Evolutionary conservation across 495 filamentous ascomycete genomes (phyloP).

Genomic region (Trichoderma parareesei): DNA sequence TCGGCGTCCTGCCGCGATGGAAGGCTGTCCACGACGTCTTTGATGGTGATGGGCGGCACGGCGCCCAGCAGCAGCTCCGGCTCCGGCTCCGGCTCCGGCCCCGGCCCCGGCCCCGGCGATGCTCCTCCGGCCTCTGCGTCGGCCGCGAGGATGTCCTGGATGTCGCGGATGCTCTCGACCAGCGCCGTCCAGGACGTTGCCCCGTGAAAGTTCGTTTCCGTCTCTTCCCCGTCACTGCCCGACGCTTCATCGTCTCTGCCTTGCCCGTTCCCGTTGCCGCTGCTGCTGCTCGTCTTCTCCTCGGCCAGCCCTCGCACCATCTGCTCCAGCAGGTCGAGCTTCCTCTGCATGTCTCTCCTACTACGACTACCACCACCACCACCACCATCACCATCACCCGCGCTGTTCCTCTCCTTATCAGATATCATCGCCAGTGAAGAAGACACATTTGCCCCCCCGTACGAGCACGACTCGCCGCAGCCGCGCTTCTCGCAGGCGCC

Average conservation of each 20-base stretch:
- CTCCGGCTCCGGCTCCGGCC: conserved; percentile 16
- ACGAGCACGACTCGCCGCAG: conserved; percentile 31
- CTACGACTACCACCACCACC: conserved; percentile 15
- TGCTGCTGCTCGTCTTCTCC: conserved; percentile 12
- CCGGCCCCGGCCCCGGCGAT: conserved; percentile 9
- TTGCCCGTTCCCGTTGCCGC: no score
- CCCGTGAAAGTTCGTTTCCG: conserved; percentile 34
- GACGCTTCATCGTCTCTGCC: neutral
- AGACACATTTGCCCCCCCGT: conserved; percentile 30
- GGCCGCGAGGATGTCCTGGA: conserved; percentile 23
- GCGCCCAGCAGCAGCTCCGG: conserved; percentile 22
- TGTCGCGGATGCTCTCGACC: conserved; percentile 34
- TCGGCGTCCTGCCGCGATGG: conserved; percentile 33
- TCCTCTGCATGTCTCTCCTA: conserved; percentile 30
- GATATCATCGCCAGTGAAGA: conserved; percentile 12
- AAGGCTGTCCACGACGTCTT: conserved; percentile 30
- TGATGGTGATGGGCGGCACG: conserved; percentile 22
- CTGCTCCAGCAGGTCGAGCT: conserved; percentile 41
- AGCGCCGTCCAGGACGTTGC: conserved; percentile 43
- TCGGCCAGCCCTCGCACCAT: conserved; percentile 38
- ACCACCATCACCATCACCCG: conserved; percentile 14
- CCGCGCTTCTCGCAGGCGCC: conserved; percentile 28
- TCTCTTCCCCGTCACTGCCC: conserved; percentile 22
- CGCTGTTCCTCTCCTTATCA: no score
- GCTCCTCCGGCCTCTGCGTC: conserved; percentile 13